Conservation (phyloP, 371 early-diverging fungal genomes). For the Blakeslea trispora region DNA sequence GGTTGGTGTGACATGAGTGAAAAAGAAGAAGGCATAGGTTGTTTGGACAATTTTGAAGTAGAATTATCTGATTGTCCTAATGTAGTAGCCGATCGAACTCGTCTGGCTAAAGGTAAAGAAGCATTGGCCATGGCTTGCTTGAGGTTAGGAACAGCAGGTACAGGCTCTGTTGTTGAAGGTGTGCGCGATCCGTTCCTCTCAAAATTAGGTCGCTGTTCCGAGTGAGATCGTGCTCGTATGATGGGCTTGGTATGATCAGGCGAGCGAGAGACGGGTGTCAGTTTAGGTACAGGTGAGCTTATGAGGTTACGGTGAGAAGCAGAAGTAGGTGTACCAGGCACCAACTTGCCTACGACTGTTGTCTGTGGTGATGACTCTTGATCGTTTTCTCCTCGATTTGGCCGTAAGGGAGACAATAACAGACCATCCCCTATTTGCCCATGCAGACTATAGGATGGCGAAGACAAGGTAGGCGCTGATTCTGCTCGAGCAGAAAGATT, state of each 20-base stretch:
- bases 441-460: too few species aligned
- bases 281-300: slow-evolving; percentile 23
- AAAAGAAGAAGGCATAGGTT: background rate
- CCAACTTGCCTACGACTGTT: background rate
- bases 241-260: slow-evolving; percentile 24
- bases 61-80: slow-evolving; percentile 33
- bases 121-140: slow-evolving; percentile 8
- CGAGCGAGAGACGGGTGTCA: slow-evolving; percentile 29
- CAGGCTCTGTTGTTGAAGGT: slow-evolving; percentile 7
- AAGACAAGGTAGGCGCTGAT: too few species aligned
- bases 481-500: too few species aligned
- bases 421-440: too few species aligned
- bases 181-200: slow-evolving; percentile 4
- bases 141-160: slow-evolving; percentile 4
- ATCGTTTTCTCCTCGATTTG: too few species aligned
- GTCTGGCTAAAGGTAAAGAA: slow-evolving; percentile 34
- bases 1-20: slow-evolving; percentile 3
- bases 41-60: slow-evolving; percentile 33
- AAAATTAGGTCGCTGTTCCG: slow-evolving; percentile 31
- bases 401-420: too few species aligned
- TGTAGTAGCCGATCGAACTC: slow-evolving; percentile 45
- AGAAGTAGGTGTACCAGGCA: slow-evolving; percentile 14
- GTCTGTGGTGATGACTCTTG: background rate
- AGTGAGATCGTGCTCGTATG: slow-evolving; percentile 43
- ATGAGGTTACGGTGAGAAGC: slow-evolving; percentile 7